Conservation (phyloP, 1,284 basidiomycete genomes). For the Sporisorium exsertum region DNA sequence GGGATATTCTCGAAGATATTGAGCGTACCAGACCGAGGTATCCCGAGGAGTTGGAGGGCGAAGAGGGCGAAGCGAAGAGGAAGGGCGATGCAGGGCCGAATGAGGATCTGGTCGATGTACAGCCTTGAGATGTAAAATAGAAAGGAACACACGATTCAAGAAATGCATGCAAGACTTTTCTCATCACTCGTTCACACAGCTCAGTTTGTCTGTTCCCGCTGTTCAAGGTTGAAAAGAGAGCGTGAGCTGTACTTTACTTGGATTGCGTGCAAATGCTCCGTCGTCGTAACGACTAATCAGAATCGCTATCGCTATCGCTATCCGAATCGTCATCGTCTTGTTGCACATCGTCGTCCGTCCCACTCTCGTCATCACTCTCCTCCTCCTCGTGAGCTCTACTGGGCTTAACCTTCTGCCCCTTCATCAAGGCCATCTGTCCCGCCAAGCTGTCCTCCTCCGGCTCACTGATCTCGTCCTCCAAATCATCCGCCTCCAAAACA, state of each 20-base stretch:
- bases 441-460: slow-evolving; percentile 76
- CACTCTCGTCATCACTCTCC: slow-evolving; percentile 71
- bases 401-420: slow-evolving; percentile 85
- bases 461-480: slow-evolving; percentile 68
- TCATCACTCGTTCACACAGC: not conserved
- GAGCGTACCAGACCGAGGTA: slow-evolving; percentile 44
- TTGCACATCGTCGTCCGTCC: slow-evolving; percentile 61
- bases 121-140: not conserved
- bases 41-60: slow-evolving; percentile 35
- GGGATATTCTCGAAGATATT: slow-evolving; percentile 68
- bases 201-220: not conserved
- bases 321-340: slow-evolving; percentile 24
- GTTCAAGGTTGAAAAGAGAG: not conserved
- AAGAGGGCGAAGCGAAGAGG: not conserved
- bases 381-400: slow-evolving; percentile 68
- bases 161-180: not conserved
- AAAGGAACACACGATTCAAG: not conserved
- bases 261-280: not conserved
- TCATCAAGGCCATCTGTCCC: slow-evolving; percentile 98
- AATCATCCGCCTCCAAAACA: slow-evolving; percentile 70
- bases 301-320: slow-evolving; percentile 40
- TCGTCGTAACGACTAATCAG: slow-evolving; percentile 6
- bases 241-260: not conserved
- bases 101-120: not conserved
- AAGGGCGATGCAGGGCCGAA: not conserved